Evolutionary conservation across 441 rosid species (phyloP).

Genomic region (Mallotus repandus): DNA sequence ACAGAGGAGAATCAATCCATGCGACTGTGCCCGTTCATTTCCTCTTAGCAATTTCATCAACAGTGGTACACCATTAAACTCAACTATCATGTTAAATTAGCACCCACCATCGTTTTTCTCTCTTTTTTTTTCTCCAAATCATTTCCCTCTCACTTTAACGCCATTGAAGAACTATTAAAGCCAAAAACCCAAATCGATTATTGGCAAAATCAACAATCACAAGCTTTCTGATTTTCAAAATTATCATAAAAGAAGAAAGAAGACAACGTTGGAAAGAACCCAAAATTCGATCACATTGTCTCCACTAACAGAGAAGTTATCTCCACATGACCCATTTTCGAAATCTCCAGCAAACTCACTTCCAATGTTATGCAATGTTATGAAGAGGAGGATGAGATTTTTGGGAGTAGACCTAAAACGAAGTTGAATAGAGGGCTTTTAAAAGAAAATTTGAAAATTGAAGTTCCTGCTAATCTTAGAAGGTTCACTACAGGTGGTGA

Average conservation of each 20-base stretch:
- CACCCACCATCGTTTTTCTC: too few species aligned
- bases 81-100: conserved; percentile 31
- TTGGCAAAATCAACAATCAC: too few species aligned
- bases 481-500: conserved; percentile 58
- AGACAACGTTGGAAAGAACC: conserved; percentile 4
- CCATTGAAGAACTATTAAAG: too few species aligned
- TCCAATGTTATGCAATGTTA: conserved; percentile 31
- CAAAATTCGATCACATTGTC: conserved; percentile 56
- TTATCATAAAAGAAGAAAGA: conserved; percentile 23
- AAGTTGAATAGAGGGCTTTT: conserved; percentile 57
- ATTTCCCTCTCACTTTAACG: too few species aligned
- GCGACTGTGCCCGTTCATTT: conserved; percentile 38
- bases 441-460: conserved; percentile 64
- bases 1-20: conserved; percentile 47
- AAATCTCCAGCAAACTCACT: conserved; percentile 17
- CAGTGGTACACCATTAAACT: conserved; percentile 44
- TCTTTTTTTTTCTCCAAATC: too few species aligned
- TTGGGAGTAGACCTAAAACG: conserved; percentile 28
- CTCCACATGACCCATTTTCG: conserved; percentile 36
- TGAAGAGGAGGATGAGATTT: conserved; percentile 39
- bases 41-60: conserved; percentile 45
- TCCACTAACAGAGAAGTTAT: conserved; percentile 47
- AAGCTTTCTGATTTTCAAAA: too few species aligned
- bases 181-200: too few species aligned
- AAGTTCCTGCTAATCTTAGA: conserved; percentile 54